These are phyloP conservation scores for Suillus alpinus DNA, from an alignment of 768 basidiomycete genomes.

Conservation along the genomic window DNA sequence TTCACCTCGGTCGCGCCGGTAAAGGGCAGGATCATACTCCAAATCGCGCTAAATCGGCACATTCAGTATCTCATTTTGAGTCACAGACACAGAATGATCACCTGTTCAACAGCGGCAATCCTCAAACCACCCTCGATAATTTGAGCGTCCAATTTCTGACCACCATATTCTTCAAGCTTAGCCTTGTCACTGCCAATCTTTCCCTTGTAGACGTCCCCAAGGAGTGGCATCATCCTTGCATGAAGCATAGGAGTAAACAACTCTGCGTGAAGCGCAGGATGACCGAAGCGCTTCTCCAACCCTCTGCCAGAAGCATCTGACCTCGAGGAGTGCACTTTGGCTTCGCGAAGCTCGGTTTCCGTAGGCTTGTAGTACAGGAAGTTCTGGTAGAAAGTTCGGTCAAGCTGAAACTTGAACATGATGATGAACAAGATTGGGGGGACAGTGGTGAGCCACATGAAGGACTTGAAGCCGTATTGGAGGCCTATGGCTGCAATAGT, in stretches of 20 bases:
- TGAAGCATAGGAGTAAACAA: conserved; percentile 89
- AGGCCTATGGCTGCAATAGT: conserved; percentile 72
- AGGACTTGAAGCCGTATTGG: conserved; percentile 69
- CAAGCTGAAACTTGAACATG: conserved; percentile 83
- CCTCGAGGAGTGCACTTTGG: conserved; percentile 76
- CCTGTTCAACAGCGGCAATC: conserved; percentile 81
- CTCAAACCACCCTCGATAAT: conserved; percentile 76
- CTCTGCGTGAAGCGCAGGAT: conserved; percentile 85
- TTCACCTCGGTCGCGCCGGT: conserved; percentile 80
- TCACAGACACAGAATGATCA: conserved; percentile 23
- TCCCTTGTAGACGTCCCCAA: conserved; percentile 74
- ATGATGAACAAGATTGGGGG: conserved; percentile 81
- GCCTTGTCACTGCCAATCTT: conserved; percentile 61
- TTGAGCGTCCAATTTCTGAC: conserved; percentile 71
- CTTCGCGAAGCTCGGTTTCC: conserved; percentile 67
- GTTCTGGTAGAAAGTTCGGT: conserved; percentile 56
- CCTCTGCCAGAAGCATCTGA: conserved; percentile 70
- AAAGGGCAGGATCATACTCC: conserved; percentile 78
- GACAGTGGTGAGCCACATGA: conserved; percentile 78
- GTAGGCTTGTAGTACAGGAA: conserved; percentile 88
- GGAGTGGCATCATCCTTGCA: conserved; percentile 77
- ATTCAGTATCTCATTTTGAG: conserved; percentile 2
- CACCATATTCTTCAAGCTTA: conserved; percentile 76
- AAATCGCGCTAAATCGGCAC: conserved; percentile 51
- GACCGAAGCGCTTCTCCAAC: conserved; percentile 90